A percentile compares a stretch with the other conserved stretches of the same genome.
Conservation (phyloP, 345 rosid genomes). For the Anacardium occidentale region DNA sequence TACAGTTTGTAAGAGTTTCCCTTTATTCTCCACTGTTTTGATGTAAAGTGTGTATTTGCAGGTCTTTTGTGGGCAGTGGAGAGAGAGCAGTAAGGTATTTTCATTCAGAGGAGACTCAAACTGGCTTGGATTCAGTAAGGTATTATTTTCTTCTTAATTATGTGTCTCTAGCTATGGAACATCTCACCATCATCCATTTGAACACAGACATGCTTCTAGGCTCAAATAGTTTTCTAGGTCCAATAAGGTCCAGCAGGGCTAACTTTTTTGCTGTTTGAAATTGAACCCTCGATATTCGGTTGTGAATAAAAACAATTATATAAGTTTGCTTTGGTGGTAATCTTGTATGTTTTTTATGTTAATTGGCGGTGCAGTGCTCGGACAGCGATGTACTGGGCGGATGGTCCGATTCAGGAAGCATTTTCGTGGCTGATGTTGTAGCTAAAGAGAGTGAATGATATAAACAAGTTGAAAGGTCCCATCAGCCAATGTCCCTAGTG, state of each 20-base stretch:
- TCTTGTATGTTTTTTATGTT: constrained; percentile 24
- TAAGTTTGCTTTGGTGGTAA: not conserved
- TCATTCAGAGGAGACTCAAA: constrained; percentile 72
- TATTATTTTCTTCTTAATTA: constrained; percentile 20
- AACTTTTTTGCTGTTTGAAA: not conserved
- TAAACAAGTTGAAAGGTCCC: constrained; percentile 5
- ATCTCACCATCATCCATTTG: not conserved
- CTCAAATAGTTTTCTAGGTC: not conserved
- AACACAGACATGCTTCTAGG: not conserved
- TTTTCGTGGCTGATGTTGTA: constrained; percentile 53
- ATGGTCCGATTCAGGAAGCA: constrained; percentile 73
- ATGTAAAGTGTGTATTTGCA: constrained; percentile 24
- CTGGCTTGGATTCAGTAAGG: constrained; percentile 76
- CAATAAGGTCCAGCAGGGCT: not conserved
- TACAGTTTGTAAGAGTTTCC: not conserved
- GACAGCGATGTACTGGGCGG: constrained; percentile 56
- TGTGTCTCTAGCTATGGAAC: not conserved
- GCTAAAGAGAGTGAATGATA: constrained; percentile 22
- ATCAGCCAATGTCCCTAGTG: not conserved
- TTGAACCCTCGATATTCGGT: not conserved
- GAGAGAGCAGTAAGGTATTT: constrained; percentile 38
- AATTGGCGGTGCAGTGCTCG: constrained; percentile 45
- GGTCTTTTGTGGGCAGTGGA: constrained; percentile 66
- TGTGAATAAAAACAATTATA: not conserved
- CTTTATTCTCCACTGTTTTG: not conserved